Base-by-base conservation (phyloP, 2,329 filamentous ascomycete genomes). In the Trichoderma sp. region DNA sequence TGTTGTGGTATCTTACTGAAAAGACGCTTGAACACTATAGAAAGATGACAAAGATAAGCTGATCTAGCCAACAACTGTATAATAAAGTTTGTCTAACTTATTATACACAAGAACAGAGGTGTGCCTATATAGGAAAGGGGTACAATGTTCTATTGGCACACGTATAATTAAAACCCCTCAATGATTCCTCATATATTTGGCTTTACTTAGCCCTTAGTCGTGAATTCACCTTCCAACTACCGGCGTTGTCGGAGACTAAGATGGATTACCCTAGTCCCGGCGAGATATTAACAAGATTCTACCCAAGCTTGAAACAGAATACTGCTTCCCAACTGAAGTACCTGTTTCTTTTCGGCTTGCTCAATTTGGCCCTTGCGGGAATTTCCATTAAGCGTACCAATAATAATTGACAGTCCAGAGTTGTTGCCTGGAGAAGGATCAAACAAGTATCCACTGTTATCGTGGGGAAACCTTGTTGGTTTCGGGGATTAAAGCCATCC, bases 371-470 rank as follows among this genome's bases (percentile, higher is more conserved):
- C 32, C 32, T 15, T 52, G 42, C 42, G 42, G 59, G 59, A 63
- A 52, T 52, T 52, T 63, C 45, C 42, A 10, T 34, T 35, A 63
- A 25, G 59, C 59, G 59, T 63, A 17, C 59, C 59, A 63, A 63
- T 63, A 63, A 32, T n/a, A 19, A 5, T 9, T 35, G 15, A 52
- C 9, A 27, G n/a, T 15, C 22, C 25, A 59, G 29, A 29, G 22
- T 34, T 42, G 59, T 32, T 63, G 59, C 45, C 59, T 63, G 32
- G 32, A 25, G 42, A 35, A 63, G 59, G 59, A 63, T 63, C 42
- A 63, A 37, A 35, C 32, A 37, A 52, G 59, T 27, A 35, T 34
- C 58, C 59, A 52, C 59, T 52, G 17, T 35, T 25, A 63, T 63
- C 59, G 29, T 63, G 59, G 59, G 42, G 42, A 37, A 63, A 48